Percentiles rank a stretch among this genome's conserved stretches.
phyloP scores from a whole-genome alignment of 257 asterid species.

The Ocimum tenuiflorum region DNA sequence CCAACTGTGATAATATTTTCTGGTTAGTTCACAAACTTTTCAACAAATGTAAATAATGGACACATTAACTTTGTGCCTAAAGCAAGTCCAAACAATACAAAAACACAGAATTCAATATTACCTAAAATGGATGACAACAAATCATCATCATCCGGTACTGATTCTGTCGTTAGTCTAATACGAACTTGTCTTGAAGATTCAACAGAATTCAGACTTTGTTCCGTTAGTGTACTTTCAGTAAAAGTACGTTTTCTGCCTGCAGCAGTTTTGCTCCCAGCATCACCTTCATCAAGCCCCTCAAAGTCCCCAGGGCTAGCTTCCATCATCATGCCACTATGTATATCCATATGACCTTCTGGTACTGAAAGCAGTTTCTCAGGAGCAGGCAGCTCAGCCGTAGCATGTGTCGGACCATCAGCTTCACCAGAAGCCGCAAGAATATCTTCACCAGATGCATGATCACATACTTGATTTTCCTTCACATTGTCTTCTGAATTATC shows the following conservation, averaged over 20 bases:
- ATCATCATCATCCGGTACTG: slow-evolving; percentile 81
- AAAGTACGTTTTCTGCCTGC: slow-evolving; percentile 74
- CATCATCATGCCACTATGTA: slow-evolving; percentile 39
- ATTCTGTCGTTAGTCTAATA: slow-evolving; percentile 43
- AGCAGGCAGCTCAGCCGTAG: slow-evolving; percentile 38
- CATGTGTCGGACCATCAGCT: slow-evolving; percentile 35
- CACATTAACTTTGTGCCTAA: no score
- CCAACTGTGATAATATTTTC: slow-evolving; percentile 46
- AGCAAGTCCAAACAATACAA: background rate
- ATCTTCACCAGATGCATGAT: slow-evolving; percentile 33
- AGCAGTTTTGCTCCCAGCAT: slow-evolving; percentile 57
- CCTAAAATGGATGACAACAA: slow-evolving; percentile 85
- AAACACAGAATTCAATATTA: slow-evolving; percentile 22
- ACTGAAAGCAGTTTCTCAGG: slow-evolving; percentile 71
- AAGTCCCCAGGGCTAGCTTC: slow-evolving; percentile 52
- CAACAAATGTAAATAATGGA: slow-evolving; percentile 6
- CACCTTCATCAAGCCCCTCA: slow-evolving; percentile 45
- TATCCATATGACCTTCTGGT: slow-evolving; percentile 40
- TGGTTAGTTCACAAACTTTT: slow-evolving; percentile 21
- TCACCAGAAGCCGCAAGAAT: slow-evolving; percentile 22
- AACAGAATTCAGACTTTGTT: slow-evolving; percentile 68
- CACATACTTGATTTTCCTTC: slow-evolving; percentile 30
- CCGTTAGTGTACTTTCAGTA: slow-evolving; percentile 81
- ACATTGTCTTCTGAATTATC: slow-evolving; percentile 32
- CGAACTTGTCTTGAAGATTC: slow-evolving; percentile 64